Evolutionary conservation across 2,329 filamentous ascomycete species (phyloP), one percentile per base, ranked within the genome.

Genomic region (Sarocladium oryzae): DNA sequence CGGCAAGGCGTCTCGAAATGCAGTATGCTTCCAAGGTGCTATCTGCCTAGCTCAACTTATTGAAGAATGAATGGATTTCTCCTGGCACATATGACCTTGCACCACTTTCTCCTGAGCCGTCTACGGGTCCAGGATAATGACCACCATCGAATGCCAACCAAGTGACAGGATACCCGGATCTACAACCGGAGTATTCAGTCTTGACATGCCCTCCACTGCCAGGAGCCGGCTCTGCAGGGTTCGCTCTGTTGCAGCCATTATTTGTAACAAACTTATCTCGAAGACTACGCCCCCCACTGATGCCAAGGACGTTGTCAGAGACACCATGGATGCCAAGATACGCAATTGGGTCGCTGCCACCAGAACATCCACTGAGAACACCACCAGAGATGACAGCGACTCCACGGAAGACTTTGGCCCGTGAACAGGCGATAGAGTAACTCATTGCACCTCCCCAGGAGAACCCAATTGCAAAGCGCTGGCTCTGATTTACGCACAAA

Each of bases 401-500:
- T 28, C 66, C 71, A 10, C 66, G 63, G 58, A 71, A 65, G 41
- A 60, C 52, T 20, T 54, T 53, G 11, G 68, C 62, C 7, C 66
- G 66, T 3, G 67, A 61, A 54, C 70, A 74, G 2, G 69, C 69
- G 15, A 72, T 55, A 2, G 66, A 60, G 54, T 65, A 70, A 1
- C 63, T 64, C 66, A 74, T 73, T 48, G 65, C 65, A 11, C 62
- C 70, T 30, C 71, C 70, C 57, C 68, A 73, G 54, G 66, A 69
- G 57, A 69, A 73, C 28, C 70, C 70, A 1, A 66, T 68, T 13
- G 67, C 61, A 58, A 71, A 73, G 50, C 67, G 63, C 33, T 63
- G 61, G 37, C 57, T 59, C 45, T 66, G 59, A 53, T 74, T 62
- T 20, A 73, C 58, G 54, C 71, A 73, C 38, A 73, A 64, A 18